A percentile compares a stretch with the other conserved stretches of the same genome.
phyloP scores from a whole-genome alignment of 768 basidiomycete genomes.

The Agaricus blazei region DNA sequence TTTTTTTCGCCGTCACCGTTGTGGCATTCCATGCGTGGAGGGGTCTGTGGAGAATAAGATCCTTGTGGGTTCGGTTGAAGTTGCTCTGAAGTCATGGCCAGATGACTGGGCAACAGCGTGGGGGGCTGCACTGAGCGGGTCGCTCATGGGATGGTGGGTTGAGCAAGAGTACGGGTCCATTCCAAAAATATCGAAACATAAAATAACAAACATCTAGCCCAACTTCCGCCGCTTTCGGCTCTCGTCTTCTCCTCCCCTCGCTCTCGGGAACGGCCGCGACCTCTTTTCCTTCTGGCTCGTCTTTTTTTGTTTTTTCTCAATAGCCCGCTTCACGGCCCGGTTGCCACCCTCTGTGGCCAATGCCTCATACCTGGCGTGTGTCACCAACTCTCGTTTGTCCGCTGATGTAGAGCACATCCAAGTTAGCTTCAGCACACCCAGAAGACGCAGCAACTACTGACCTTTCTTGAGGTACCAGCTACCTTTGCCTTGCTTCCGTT shows the following conservation, averaged over 20 bases:
- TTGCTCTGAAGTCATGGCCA: conserved; percentile 6
- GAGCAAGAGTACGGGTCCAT: background rate
- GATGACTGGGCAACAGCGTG: background rate
- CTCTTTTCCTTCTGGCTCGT: conserved; percentile 86
- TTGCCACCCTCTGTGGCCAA: conserved; percentile 74
- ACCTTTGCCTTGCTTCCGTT: conserved; percentile 71
- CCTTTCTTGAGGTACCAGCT: conserved; percentile 84
- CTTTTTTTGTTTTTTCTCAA: conserved; percentile 89
- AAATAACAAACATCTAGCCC: too few relatives aligned
- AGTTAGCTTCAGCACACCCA: background rate
- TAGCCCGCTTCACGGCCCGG: conserved; percentile 77
- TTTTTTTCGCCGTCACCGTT: conserved; percentile 15
- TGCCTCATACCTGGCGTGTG: conserved; percentile 75
- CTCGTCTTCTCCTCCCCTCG: background rate
- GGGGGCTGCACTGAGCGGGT: background rate
- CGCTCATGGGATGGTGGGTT: conserved; percentile 6
- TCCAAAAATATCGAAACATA: background rate
- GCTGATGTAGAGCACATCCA: conserved; percentile 34
- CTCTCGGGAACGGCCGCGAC: conserved; percentile 55
- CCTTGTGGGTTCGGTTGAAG: background rate
- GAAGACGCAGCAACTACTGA: conserved; percentile 28
- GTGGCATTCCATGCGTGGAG: conserved; percentile 7
- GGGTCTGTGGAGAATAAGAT: conserved; percentile 10
- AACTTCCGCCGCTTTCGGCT: too few relatives aligned
- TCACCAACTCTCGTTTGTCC: conserved; percentile 70